A percentile compares a stretch with the other conserved stretches of the same genome.
Evolutionary conservation across 2,329 filamentous ascomycete species (phyloP).

Genomic region (Tolypocladium cylindrosporum): DNA sequence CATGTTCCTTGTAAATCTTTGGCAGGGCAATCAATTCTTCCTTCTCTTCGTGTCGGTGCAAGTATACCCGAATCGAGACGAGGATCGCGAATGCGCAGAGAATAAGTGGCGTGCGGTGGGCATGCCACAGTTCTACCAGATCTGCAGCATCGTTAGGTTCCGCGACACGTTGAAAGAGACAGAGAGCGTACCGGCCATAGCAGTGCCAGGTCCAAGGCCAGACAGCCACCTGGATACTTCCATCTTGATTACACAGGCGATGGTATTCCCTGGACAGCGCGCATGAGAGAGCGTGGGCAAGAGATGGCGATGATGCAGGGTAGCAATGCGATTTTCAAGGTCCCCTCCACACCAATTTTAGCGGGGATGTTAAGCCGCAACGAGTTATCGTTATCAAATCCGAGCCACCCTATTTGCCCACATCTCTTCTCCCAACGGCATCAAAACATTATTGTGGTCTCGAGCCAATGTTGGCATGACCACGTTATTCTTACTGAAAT

Average conservation of each 20-base stretch:
- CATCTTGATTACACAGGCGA: background rate
- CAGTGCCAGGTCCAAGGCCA: background rate
- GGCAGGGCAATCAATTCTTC: conserved; percentile 26
- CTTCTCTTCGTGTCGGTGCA: conserved; percentile 25
- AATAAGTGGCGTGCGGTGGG: conserved; percentile 33
- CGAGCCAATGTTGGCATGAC: background rate
- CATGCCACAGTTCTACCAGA: conserved; percentile 34
- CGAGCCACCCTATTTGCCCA: background rate
- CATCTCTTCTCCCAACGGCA: background rate
- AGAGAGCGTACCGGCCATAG: background rate
- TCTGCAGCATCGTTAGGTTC: conserved; percentile 14
- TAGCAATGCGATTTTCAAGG: background rate
- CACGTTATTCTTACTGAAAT: too few relatives aligned
- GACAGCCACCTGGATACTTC: background rate
- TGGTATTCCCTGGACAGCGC: background rate
- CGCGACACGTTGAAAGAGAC: background rate
- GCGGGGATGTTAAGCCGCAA: background rate
- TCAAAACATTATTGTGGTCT: background rate
- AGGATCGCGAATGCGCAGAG: conserved; percentile 27
- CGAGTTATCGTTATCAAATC: background rate
- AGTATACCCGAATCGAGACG: conserved; percentile 28
- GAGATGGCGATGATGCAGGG: background rate
- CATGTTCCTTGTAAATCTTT: conserved; percentile 18
- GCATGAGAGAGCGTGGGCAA: background rate
- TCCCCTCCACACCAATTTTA: background rate